Conservation (phyloP, 208 protist species). For the Trypanosoma avium region DNA sequence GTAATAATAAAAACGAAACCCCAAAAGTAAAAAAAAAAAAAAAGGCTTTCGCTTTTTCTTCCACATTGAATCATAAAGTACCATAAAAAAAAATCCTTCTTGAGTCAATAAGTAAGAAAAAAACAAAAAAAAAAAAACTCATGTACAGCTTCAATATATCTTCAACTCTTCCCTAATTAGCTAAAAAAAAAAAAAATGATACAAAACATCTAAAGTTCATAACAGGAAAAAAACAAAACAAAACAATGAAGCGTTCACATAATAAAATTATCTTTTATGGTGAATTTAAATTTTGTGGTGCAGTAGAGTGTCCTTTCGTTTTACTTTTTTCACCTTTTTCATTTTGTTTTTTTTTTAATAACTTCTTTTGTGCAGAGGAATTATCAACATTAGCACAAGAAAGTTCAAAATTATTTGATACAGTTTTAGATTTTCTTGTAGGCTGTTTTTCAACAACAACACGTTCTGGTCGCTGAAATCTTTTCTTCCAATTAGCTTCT, state of each 20-base stretch:
- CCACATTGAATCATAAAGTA: neutral
- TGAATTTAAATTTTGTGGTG: neutral
- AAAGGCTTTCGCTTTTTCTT: no score
- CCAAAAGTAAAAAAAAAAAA: slow-evolving; percentile 13
- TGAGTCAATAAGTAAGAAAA: slow-evolving; percentile 8
- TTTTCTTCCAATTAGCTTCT: slow-evolving; percentile 26
- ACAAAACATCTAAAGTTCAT: no score
- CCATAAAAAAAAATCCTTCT: neutral
- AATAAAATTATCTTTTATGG: no score
- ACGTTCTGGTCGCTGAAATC: slow-evolving; percentile 6
- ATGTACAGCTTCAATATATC: neutral
- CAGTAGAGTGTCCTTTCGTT: neutral
- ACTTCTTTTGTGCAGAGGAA: slow-evolving; percentile 23
- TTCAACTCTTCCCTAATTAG: no score
- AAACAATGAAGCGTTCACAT: no score
- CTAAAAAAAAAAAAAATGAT: slow-evolving; percentile 20
- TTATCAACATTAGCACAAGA: slow-evolving; percentile 56
- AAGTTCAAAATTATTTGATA: slow-evolving; percentile 73
- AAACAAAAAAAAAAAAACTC: neutral
- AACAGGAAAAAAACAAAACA: slow-evolving; percentile 18
- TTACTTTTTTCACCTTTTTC: neutral
- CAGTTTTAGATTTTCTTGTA: slow-evolving; percentile 45
- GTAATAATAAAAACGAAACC: neutral
- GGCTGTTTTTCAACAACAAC: slow-evolving; percentile 30
- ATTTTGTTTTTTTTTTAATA: slow-evolving; percentile 15